phyloP scores from a whole-genome alignment of 1,284 basidiomycete species.

The Exobasidium rhododendri region DNA sequence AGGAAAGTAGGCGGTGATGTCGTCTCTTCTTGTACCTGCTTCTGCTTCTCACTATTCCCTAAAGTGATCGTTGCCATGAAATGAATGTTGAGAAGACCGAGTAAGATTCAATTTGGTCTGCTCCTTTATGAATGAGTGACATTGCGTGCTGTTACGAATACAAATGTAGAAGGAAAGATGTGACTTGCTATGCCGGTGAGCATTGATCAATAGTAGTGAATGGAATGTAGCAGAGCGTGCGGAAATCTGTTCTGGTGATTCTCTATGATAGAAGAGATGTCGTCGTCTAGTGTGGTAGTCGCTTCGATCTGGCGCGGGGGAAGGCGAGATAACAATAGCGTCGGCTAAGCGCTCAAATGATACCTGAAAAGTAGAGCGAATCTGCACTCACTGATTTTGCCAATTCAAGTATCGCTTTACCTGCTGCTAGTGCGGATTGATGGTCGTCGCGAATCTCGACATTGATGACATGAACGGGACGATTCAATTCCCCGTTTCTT shows the following conservation, averaged over 20 bases:
- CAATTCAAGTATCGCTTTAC: constrained; percentile 91
- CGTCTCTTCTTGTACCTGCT: neutral
- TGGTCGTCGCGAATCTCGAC: constrained; percentile 99
- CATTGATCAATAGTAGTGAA: constrained; percentile 44
- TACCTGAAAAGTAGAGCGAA: neutral
- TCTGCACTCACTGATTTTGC: constrained; percentile 72
- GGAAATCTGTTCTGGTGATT: constrained; percentile 82
- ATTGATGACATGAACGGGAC: constrained; percentile 93
- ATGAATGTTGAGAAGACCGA: too few species aligned
- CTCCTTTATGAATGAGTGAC: too few species aligned
- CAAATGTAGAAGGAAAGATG: too few species aligned
- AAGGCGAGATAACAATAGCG: too few species aligned
- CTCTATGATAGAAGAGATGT: constrained; percentile 81
- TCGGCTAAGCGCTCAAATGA: neutral
- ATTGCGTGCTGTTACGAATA: neutral
- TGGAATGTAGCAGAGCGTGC: constrained; percentile 84
- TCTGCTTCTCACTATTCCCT: too few species aligned
- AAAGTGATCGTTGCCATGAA: neutral
- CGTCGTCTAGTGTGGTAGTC: constrained; percentile 80
- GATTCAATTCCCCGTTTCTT: constrained; percentile 86
- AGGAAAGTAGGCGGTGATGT: too few species aligned
- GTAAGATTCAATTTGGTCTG: too few species aligned
- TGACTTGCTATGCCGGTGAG: too few species aligned
- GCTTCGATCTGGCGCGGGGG: constrained; percentile 71
- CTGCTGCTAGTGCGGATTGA: constrained; percentile 93